phyloP scores from a whole-genome alignment of 83 land plant species.

The Picea abies region DNA sequence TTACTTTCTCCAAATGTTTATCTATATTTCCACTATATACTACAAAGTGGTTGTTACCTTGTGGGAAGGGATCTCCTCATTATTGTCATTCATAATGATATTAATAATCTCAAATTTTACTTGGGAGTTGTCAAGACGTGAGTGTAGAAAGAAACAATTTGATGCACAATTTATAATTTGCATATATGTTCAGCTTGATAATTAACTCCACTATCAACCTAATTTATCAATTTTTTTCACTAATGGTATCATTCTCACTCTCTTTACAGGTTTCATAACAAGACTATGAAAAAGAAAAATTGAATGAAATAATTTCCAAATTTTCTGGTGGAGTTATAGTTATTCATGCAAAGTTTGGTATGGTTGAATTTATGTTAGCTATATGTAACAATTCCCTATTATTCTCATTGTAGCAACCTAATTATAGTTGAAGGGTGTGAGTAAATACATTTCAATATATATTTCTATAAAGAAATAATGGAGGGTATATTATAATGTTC shows the following conservation, averaged over 20 bases:
- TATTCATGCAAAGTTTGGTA: conserved; percentile 39
- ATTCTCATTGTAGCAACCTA: not conserved
- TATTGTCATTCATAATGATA: no score
- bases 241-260: not conserved
- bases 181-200: not conserved
- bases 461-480: not conserved
- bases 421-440: not conserved
- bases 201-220: not conserved
- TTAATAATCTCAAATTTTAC: no score
- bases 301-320: conserved; percentile 91
- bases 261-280: conserved; percentile 68
- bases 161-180: no score
- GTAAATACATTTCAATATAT: not conserved
- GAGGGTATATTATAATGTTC: not conserved
- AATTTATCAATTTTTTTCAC: not conserved
- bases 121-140: no score
- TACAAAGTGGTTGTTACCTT: not conserved
- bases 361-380: not conserved
- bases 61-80: no score
- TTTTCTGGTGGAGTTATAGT: conserved; percentile 94
- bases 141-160: no score
- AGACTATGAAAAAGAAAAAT: conserved; percentile 90
- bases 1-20: no score
- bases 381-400: not conserved
- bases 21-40: no score